phyloP scores from a whole-genome alignment of 176 grass and related monocot genomes.

The Olyra latifolia region DNA sequence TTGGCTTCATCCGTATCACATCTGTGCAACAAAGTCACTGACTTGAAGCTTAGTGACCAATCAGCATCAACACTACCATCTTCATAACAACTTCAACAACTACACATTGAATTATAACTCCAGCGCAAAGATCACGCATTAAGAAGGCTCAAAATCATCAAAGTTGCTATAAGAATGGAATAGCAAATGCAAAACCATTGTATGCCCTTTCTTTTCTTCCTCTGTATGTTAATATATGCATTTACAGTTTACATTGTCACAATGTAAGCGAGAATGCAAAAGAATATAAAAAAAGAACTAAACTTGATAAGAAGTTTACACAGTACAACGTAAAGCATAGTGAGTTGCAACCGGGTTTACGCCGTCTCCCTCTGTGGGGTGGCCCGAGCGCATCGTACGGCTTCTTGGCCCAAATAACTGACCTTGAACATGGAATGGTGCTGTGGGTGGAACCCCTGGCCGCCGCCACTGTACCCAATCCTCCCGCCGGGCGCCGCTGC shows the following conservation, averaged over 20 bases:
- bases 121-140: not conserved
- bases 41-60: conserved; percentile 13
- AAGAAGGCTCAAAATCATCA: conserved; percentile 12
- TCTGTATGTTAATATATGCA: conserved; percentile 48
- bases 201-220: conserved; percentile 35
- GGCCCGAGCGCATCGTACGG: conserved; percentile 38
- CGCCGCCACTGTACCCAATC: conserved; percentile 71
- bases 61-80: conserved; percentile 11
- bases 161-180: conserved; percentile 31
- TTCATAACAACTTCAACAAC: not conserved
- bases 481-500: conserved; percentile 35
- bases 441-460: conserved; percentile 71
- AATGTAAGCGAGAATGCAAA: conserved; percentile 23
- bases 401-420: conserved; percentile 67
- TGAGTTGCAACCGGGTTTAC: conserved; percentile 52
- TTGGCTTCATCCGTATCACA: conserved; percentile 9
- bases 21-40: conserved; percentile 20
- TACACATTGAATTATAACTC: conserved; percentile 2
- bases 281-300: conserved; percentile 37
- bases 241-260: conserved; percentile 60
- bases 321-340: conserved; percentile 56
- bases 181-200: conserved; percentile 25
- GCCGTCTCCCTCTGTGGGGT: conserved; percentile 52
- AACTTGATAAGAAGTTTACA: conserved; percentile 45
- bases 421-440: conserved; percentile 99